phyloP scores from a whole-genome alignment of 768 basidiomycete species.

The Auricularia sp. region DNA sequence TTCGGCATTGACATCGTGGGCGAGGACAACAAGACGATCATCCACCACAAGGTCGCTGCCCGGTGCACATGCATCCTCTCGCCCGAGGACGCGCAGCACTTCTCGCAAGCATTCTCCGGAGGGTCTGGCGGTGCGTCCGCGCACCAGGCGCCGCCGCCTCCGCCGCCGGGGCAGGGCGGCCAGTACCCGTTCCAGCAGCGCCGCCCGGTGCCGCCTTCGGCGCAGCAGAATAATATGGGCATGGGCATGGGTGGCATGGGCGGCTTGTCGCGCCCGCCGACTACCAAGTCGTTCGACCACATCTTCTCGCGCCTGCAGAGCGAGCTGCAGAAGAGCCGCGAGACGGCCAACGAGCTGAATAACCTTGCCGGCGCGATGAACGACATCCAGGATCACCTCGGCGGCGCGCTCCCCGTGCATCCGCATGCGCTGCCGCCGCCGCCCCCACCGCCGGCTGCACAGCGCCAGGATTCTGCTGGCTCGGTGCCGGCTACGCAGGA shows the following conservation, averaged over 20 bases:
- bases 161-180: conserved; percentile 34
- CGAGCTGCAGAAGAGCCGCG: conserved; percentile 88
- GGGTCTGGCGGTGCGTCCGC: conserved; percentile 2
- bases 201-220: too few relatives aligned
- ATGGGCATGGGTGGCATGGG: conserved; percentile 51
- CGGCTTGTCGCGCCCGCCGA: conserved; percentile 33
- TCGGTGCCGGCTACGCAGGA: not conserved
- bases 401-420: conserved; percentile 43
- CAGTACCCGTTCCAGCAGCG: too few relatives aligned
- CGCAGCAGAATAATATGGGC: too few relatives aligned
- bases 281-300: conserved; percentile 62
- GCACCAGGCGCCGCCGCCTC: conserved; percentile 46
- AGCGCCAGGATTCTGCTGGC: not conserved
- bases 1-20: conserved; percentile 99
- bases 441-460: conserved; percentile 6
- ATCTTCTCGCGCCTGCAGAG: conserved; percentile 81
- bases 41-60: conserved; percentile 97
- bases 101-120: not conserved
- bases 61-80: conserved; percentile 82
- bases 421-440: conserved; percentile 2
- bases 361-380: conserved; percentile 67
- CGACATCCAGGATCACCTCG: conserved; percentile 84
- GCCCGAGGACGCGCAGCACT: conserved; percentile 60
- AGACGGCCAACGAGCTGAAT: conserved; percentile 81
- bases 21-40: conserved; percentile 95